A percentile compares a stretch with the other conserved stretches of the same genome.
These are phyloP conservation scores for Pseudopyrenochaeta lycopersici DNA, from an alignment of 2,329 filamentous ascomycete genomes.

Conservation along the genomic window DNA sequence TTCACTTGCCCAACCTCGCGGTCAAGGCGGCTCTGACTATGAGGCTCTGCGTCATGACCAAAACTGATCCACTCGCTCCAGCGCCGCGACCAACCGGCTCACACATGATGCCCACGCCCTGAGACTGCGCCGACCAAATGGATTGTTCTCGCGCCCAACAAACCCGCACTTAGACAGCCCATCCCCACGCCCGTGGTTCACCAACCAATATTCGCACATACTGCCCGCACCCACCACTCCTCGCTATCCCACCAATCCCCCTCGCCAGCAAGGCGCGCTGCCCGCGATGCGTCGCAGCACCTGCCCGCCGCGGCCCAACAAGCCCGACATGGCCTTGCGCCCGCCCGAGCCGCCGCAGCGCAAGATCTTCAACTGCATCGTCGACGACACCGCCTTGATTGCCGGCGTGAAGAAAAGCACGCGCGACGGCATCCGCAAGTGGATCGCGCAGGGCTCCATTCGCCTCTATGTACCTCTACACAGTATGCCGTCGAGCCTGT, in stretches of 20 bases:
- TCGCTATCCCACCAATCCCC: constrained; percentile 13
- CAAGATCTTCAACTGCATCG: constrained; percentile 64
- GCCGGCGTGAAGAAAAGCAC: constrained; percentile 62
- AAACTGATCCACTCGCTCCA: constrained; percentile 27
- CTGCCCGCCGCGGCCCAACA: constrained; percentile 36
- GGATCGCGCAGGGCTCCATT: constrained; percentile 59
- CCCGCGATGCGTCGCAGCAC: constrained; percentile 44
- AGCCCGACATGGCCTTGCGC: constrained; percentile 36
- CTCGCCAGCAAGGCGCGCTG: constrained; percentile 10
- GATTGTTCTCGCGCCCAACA: constrained; percentile 38
- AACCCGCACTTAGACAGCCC: constrained; percentile 18
- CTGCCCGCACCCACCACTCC: constrained; percentile 7
- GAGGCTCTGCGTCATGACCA: constrained; percentile 30
- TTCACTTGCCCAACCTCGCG: constrained; percentile 25
- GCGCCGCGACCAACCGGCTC: constrained; percentile 32
- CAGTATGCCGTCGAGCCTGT: constrained; percentile 48
- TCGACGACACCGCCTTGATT: constrained; percentile 61
- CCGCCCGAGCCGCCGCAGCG: constrained; percentile 45
- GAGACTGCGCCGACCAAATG: constrained; percentile 26
- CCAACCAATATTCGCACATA: constrained; percentile 8
- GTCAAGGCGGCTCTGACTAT: constrained; percentile 18
- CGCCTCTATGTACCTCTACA: constrained; percentile 61
- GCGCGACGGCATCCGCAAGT: constrained; percentile 61
- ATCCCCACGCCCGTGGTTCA: constrained; percentile 19
- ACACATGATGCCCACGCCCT: constrained; percentile 36